These are phyloP conservation scores for Chara braunii DNA, from an alignment of 139 green algal species.

Conservation along the genomic window DNA sequence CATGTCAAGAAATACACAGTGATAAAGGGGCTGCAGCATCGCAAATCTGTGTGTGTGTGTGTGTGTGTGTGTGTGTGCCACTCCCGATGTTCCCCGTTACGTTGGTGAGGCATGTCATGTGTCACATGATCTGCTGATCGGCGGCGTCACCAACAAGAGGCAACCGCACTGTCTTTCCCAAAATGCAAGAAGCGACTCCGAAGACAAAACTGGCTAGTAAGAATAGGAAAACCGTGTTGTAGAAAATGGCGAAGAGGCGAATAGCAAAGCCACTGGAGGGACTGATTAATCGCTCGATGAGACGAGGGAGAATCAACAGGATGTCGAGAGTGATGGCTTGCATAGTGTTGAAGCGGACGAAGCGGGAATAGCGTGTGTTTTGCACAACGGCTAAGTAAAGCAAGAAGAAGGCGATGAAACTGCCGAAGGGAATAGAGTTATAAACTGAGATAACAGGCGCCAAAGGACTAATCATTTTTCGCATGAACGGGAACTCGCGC, in stretches of 20 bases:
- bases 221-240: conserved; percentile 42
- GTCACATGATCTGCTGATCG: conserved; percentile 34
- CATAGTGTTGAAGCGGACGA: conserved; percentile 44
- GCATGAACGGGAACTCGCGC: conserved; percentile 27
- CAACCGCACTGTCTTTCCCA: conserved; percentile 31
- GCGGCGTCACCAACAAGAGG: conserved; percentile 36
- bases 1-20: too few species aligned
- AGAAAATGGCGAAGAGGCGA: conserved; percentile 26
- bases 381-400: conserved; percentile 36
- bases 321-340: conserved; percentile 49
- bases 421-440: conserved; percentile 13
- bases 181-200: conserved; percentile 28
- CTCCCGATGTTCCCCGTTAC: too few species aligned
- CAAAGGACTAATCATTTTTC: too few species aligned
- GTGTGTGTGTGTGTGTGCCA: too few species aligned
- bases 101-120: too few species aligned
- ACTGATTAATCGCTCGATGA: conserved; percentile 21
- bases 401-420: conserved; percentile 32
- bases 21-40: too few species aligned
- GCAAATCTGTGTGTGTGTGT: too few species aligned
- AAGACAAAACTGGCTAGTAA: conserved; percentile 35
- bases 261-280: conserved; percentile 11
- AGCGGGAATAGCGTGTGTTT: conserved; percentile 41
- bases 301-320: conserved; percentile 40
- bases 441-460: conserved; percentile 19